A percentile compares a stretch with the other conserved stretches of the same genome.
phyloP scores from a whole-genome alignment of 2,329 filamentous ascomycete genomes.

The Albophoma yamanashiensis region DNA sequence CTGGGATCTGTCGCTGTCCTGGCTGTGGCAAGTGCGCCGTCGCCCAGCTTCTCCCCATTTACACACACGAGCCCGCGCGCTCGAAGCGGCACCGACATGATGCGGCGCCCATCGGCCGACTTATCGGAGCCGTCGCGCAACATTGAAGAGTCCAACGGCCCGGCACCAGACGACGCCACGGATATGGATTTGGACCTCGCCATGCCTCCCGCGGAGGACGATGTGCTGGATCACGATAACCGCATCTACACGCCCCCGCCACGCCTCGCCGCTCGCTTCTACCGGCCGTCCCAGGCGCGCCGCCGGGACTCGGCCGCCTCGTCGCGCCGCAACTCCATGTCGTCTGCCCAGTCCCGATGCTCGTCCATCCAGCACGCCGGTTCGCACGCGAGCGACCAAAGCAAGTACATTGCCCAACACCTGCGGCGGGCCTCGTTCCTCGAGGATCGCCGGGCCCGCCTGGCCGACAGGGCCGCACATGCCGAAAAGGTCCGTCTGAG shows the following conservation, averaged over 20 bases:
- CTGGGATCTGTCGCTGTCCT: background rate
- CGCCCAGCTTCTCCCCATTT: background rate
- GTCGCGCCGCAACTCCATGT: slow-evolving; percentile 70
- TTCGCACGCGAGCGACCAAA: slow-evolving; percentile 49
- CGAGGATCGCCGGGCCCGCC: slow-evolving; percentile 66
- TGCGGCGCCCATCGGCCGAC: slow-evolving; percentile 32
- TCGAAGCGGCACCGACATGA: slow-evolving; percentile 13
- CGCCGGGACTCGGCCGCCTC: slow-evolving; percentile 69
- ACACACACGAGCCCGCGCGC: background rate
- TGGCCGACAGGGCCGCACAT: slow-evolving; percentile 71
- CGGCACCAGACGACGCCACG: slow-evolving; percentile 18
- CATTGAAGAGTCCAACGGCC: slow-evolving; percentile 21
- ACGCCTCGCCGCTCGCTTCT: slow-evolving; percentile 70
- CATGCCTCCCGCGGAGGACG: slow-evolving; percentile 24
- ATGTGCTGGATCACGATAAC: slow-evolving; percentile 22
- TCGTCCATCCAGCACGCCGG: slow-evolving; percentile 45
- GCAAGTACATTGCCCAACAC: slow-evolving; percentile 69
- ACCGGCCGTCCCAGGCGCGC: slow-evolving; percentile 53
- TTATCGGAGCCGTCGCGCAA: slow-evolving; percentile 30
- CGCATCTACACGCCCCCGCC: slow-evolving; percentile 53
- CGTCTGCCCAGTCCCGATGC: slow-evolving; percentile 61
- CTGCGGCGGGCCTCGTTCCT: slow-evolving; percentile 71
- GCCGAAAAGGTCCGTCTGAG: slow-evolving; percentile 73
- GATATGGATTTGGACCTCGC: slow-evolving; percentile 24
- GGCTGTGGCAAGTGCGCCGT: background rate